Evolutionary conservation across 2,329 filamentous ascomycete genomes (phyloP).

Genomic region (Aspergillus niger): DNA sequence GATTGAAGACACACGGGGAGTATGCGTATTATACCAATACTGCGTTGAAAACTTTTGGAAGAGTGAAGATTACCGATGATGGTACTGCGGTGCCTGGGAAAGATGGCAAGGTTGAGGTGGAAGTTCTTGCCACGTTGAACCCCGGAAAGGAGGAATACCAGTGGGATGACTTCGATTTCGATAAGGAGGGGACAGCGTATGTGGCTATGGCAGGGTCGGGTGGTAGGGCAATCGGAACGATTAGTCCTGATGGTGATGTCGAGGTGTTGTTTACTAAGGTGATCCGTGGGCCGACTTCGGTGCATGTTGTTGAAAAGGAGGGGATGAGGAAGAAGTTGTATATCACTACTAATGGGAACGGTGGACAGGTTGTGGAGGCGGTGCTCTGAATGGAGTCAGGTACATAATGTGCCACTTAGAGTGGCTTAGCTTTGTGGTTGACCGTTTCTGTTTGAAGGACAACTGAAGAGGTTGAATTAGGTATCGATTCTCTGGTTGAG

Average conservation of each 20-base stretch:
- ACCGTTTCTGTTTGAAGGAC: not conserved
- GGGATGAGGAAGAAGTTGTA: not conserved
- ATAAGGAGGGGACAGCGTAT: constrained; percentile 15
- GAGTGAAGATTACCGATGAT: constrained; percentile 8
- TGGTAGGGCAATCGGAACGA: constrained; percentile 8
- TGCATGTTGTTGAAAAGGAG: constrained; percentile 6
- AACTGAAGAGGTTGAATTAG: no score
- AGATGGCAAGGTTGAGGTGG: not conserved
- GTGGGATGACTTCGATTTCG: constrained; percentile 23
- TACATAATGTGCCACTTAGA: not conserved
- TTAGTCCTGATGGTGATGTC: constrained; percentile 15
- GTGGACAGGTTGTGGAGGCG: constrained; percentile 11
- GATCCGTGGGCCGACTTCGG: constrained; percentile 11
- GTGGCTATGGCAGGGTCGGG: constrained; percentile 9
- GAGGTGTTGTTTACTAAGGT: constrained; percentile 8
- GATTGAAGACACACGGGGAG: constrained; percentile 13
- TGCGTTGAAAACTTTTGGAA: constrained; percentile 11
- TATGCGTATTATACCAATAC: constrained; percentile 22
- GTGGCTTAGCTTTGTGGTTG: not conserved
- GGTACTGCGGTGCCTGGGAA: not conserved
- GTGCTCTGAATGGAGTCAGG: not conserved
- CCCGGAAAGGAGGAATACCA: not conserved
- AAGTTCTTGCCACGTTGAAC: constrained; percentile 13
- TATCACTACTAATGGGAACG: constrained; percentile 11
- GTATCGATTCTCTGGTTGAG: no score